A percentile compares a stretch with the other conserved stretches of the same genome.
These are phyloP conservation scores for Escovopsis sp. DNA, from an alignment of 2,329 filamentous ascomycete genomes.

Conservation along the genomic window DNA sequence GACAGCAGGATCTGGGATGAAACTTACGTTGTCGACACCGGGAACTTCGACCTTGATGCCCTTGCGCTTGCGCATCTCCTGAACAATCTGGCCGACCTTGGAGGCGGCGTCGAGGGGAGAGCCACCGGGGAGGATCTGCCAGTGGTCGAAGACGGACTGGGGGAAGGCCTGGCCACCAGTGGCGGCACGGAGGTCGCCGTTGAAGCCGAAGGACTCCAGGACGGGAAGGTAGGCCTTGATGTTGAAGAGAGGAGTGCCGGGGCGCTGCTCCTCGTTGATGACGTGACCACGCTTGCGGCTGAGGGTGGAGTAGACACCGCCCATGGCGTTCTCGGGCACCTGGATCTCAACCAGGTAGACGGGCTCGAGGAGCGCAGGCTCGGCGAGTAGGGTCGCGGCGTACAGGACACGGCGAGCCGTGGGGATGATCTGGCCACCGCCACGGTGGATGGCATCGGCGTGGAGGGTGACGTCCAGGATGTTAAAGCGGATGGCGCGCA, in stretches of 20 bases:
- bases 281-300: slow-evolving; percentile 97
- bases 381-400: slow-evolving; percentile 77
- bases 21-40: slow-evolving; percentile 85
- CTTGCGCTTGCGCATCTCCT: slow-evolving; percentile 95
- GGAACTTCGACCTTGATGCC: slow-evolving; percentile 95
- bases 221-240: slow-evolving; percentile 96
- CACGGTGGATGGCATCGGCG: slow-evolving; percentile 98
- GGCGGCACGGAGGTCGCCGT: slow-evolving; percentile 82
- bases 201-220: slow-evolving; percentile 98
- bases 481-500: slow-evolving; percentile 97
- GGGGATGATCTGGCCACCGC: slow-evolving; percentile 97
- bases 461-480: slow-evolving; percentile 98
- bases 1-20: neutral
- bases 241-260: slow-evolving; percentile 97
- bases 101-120: slow-evolving; percentile 70
- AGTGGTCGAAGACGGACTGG: slow-evolving; percentile 97
- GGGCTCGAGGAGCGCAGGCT: slow-evolving; percentile 86
- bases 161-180: slow-evolving; percentile 98
- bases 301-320: slow-evolving; percentile 98
- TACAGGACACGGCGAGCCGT: slow-evolving; percentile 96
- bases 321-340: slow-evolving; percentile 96
- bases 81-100: slow-evolving; percentile 72
- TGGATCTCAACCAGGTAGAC: slow-evolving; percentile 99
- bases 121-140: slow-evolving; percentile 89
- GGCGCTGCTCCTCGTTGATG: slow-evolving; percentile 95